A percentile compares a stretch with the other conserved stretches of the same genome.
phyloP scores from a whole-genome alignment of 1,139 yeast genomes.

The Yamadazyma diddensiae region DNA sequence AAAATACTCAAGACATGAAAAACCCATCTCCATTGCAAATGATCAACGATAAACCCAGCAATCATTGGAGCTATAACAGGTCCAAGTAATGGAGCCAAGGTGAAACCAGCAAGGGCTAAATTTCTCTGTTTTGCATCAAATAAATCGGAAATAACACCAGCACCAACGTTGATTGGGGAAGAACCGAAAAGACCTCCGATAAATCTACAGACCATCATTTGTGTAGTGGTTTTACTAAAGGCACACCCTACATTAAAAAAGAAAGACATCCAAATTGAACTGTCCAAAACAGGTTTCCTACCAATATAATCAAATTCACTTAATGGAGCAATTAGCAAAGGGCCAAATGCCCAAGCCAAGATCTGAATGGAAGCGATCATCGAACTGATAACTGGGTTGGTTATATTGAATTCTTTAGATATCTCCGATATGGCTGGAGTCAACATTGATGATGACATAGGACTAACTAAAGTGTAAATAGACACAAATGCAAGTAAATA shows the following conservation, averaged over 20 bases:
- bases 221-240: constrained; percentile 35
- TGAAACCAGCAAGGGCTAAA: constrained; percentile 40
- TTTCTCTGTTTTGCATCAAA: constrained; percentile 38
- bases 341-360: constrained; percentile 49
- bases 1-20: constrained; percentile 41
- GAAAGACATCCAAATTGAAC: constrained; percentile 34
- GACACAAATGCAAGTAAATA: constrained; percentile 35
- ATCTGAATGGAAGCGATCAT: constrained; percentile 46
- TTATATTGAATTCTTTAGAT: constrained; percentile 31
- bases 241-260: constrained; percentile 42
- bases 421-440: constrained; percentile 43
- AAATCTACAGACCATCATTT: constrained; percentile 40
- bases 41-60: constrained; percentile 53
- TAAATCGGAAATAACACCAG: constrained; percentile 40
- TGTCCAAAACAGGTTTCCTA: constrained; percentile 37
- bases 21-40: constrained; percentile 44
- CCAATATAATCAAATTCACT: constrained; percentile 44
- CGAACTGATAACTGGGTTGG: constrained; percentile 27
- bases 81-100: constrained; percentile 51
- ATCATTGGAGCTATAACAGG: constrained; percentile 62
- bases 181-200: constrained; percentile 42
- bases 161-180: constrained; percentile 43
- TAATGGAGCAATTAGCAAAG: constrained; percentile 42
- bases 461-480: constrained; percentile 42
- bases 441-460: constrained; percentile 45